Base-by-base conservation (phyloP, 805 yeast species). In the Ogataea ramenticola region DNA sequence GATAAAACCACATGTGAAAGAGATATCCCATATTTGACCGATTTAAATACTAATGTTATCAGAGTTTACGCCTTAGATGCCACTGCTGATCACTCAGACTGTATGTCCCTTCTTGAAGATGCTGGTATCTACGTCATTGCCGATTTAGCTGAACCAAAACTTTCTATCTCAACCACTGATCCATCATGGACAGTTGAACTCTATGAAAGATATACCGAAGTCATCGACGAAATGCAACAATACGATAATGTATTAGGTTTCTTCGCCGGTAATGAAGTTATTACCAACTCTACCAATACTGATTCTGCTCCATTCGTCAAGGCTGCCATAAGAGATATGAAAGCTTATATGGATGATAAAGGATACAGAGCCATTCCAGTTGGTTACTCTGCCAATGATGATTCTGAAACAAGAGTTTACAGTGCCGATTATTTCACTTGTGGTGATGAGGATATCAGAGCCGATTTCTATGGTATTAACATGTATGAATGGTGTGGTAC, bases 401-500 rank as follows among this genome's bases (percentile, higher is more conserved):
- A 84, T 60, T 59, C 73, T 33, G 71, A 68, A 14, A 82, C 84
- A 47, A 77, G 91, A 71, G 77, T 76, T 41, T 55, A 70, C 38
- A 69, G 83, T 54, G 90, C 90, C 46, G 86, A 82, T 53, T 85
- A 80, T 66, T 85, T 85, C 55, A 74, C 80, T 36, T 85, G 93
- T 71, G 91, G 91, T 65, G 77, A 72, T 48, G 68, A 61, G 8
- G 80, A 72, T 44, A 80, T 61, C 19, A 71, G 71, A 53, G 89
- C 88, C 47, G 93, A 85, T 64, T 85, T 85, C 73, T 85, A 83
- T 62, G 93, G 93, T 74, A 80, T 84, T 62, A 85, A 85, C 75
- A 83, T 83, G 88, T 85, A 85, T 71, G 88, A 82, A 70, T 85
- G 93, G 93, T 84, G 93, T 73, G 91, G 91, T 57, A 38, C 58